Conservation (phyloP, 1,139 yeast species). For the Debaryomycetaceae sp. region DNA sequence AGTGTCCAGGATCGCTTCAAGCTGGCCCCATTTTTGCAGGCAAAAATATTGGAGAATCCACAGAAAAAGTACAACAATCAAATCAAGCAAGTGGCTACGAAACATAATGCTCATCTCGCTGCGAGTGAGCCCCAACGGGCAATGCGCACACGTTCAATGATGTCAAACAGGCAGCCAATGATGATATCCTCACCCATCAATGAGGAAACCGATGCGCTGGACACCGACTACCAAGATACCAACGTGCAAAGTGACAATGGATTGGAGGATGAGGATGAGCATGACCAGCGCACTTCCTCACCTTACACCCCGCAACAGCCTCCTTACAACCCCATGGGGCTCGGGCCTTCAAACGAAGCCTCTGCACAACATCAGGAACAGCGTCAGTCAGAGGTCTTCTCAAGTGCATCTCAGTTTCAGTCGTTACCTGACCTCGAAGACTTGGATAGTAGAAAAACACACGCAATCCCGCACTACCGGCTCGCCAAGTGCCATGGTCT, state of each 20-base stretch:
- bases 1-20: constrained; percentile 44
- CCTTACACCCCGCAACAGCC: constrained; percentile 44
- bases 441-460: constrained; percentile 42
- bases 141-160: constrained; percentile 43
- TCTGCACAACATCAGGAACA: constrained; percentile 4
- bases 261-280: constrained; percentile 14
- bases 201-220: constrained; percentile 33
- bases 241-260: constrained; percentile 7
- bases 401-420: constrained; percentile 18
- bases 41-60: constrained; percentile 36
- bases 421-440: constrained; percentile 44
- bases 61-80: constrained; percentile 25
- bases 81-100: constrained; percentile 5
- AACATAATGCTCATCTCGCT: constrained; percentile 1
- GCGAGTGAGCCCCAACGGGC: constrained; percentile 37
- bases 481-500: constrained; percentile 39
- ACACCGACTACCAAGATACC: constrained; percentile 30
- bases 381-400: constrained; percentile 1
- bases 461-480: constrained; percentile 37
- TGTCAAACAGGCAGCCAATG: constrained; percentile 21
- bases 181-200: constrained; percentile 38
- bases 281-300: constrained; percentile 21
- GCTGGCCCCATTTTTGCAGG: constrained; percentile 45
- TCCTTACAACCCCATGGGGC: constrained; percentile 20
- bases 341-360: too few relatives aligned